Evolutionary conservation across 2,329 filamentous ascomycete genomes (phyloP).

Genomic region (Penicillium sp.): DNA sequence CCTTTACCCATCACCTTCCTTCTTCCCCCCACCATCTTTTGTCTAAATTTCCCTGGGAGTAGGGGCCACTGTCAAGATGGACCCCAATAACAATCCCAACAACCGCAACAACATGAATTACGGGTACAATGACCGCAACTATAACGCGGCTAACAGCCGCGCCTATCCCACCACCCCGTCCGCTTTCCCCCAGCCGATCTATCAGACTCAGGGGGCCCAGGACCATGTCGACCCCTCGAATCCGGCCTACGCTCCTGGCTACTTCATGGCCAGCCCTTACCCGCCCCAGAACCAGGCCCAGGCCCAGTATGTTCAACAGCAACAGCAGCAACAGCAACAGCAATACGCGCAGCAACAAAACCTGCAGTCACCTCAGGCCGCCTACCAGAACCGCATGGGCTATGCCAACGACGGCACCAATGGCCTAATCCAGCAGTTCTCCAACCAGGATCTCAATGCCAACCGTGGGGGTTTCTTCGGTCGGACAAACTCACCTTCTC

Average conservation of each 20-base stretch:
- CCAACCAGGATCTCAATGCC: constrained; percentile 86
- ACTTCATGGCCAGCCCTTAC: constrained; percentile 65
- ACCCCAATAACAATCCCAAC: constrained; percentile 56
- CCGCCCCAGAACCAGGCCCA: constrained; percentile 41
- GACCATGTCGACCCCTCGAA: constrained; percentile 58
- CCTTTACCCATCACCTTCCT: constrained; percentile 11
- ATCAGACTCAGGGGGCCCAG: constrained; percentile 59
- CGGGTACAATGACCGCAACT: constrained; percentile 62
- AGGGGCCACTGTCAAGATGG: constrained; percentile 56
- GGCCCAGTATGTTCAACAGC: constrained; percentile 53
- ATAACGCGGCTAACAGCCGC: constrained; percentile 63
- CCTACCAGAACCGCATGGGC: constrained; percentile 52
- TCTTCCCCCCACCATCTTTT: constrained; percentile 5
- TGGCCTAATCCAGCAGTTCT: constrained; percentile 91
- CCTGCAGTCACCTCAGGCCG: constrained; percentile 56
- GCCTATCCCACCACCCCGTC: constrained; percentile 87
- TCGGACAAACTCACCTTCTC: constrained; percentile 66
- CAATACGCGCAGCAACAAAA: constrained; percentile 52
- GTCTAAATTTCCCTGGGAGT: constrained; percentile 22
- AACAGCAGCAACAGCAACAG: constrained; percentile 14
- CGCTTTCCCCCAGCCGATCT: constrained; percentile 91
- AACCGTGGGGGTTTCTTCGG: constrained; percentile 69
- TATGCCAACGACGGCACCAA: constrained; percentile 80
- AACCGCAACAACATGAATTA: constrained; percentile 50
- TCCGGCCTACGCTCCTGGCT: constrained; percentile 48